Percentiles rank a stretch among this genome's conserved stretches.
Evolutionary conservation across 139 green algal genomes (phyloP).

Genomic region (Pseudopediastrum boryanum): DNA sequence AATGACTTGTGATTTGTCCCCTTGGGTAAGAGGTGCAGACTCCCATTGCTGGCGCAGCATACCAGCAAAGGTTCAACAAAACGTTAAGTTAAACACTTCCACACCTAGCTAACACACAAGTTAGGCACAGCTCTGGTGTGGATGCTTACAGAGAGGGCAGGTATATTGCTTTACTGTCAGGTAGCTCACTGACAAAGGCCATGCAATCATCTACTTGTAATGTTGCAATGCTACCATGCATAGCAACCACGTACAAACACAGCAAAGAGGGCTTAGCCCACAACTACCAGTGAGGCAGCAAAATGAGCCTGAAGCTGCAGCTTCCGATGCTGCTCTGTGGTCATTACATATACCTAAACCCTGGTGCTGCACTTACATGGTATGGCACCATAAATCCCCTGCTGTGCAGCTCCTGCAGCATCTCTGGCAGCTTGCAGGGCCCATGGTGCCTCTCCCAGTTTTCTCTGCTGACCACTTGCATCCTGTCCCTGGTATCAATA

Average conservation of each 20-base stretch:
- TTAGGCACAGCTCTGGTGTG: too few relatives aligned
- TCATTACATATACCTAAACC: too few relatives aligned
- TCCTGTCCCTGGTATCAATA: neutral
- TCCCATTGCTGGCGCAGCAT: neutral
- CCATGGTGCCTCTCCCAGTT: neutral
- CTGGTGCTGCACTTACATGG: neutral
- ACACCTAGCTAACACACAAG: too few relatives aligned
- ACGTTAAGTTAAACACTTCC: too few relatives aligned
- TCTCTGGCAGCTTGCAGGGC: neutral
- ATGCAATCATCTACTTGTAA: too few relatives aligned
- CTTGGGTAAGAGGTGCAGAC: neutral
- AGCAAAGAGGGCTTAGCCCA: neutral
- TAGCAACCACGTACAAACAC: neutral
- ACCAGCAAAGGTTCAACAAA: too few relatives aligned
- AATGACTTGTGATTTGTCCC: neutral
- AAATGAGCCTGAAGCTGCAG: neutral
- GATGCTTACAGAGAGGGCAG: too few relatives aligned
- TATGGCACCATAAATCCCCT: conserved; percentile 15
- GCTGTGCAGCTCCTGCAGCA: conserved; percentile 15
- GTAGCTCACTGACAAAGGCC: too few relatives aligned
- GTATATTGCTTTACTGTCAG: too few relatives aligned
- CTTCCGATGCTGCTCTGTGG: too few relatives aligned
- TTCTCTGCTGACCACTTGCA: neutral
- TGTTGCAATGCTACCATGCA: neutral
- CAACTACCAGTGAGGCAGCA: neutral